Evolutionary conservation across 257 asterid genomes (phyloP), one percentile per base, ranked within the genome.

Genomic region (Scutellaria minor): DNA sequence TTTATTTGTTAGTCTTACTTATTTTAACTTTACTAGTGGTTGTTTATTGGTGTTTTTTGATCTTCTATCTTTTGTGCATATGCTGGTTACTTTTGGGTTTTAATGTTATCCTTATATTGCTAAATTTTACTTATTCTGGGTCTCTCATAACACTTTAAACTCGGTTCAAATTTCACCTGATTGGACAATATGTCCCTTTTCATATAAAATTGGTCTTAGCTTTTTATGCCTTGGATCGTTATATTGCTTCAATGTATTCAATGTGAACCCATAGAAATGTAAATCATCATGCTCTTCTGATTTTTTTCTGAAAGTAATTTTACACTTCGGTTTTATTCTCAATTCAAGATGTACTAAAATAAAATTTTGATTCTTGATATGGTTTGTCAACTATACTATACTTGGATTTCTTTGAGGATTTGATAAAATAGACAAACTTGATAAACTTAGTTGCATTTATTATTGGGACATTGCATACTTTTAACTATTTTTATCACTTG

Each of bases 201-300:
- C 37, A 31, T 2, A 31, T 31, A 31, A 31, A 46, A 59, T 20
- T 64, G 44, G 18, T 64, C 44, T 64, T 22, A 39, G 37, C 27
- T 27, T 47, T 35, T 60, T 14, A 39, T 48, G 9, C 61, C 37
- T 47, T 31, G 10, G 9, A 35, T 12, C 37, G 68, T 46, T n/a
- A 31, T 71, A 45, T 31, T 46, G 68, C 35, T 46, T 58, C 75
- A 71, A n/a, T 46, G 54, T 71, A 27, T 11, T 35, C 47, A 5
- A 24, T 56, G 42, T 35, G 64, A 58, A 31, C 9, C 3, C 35
- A 10, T 59, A 55, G 66, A 46, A 57, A 59, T 71, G 51, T 48
- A 27, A 59, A 22, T 60, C 31, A 37, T 9, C 9, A 12, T 59
- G 61, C 68, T 59, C 48, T 24, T 65, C 10, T 35, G 40, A 58